phyloP scores from a whole-genome alignment of 176 grass and related monocot species.

The Areca catechu region DNA sequence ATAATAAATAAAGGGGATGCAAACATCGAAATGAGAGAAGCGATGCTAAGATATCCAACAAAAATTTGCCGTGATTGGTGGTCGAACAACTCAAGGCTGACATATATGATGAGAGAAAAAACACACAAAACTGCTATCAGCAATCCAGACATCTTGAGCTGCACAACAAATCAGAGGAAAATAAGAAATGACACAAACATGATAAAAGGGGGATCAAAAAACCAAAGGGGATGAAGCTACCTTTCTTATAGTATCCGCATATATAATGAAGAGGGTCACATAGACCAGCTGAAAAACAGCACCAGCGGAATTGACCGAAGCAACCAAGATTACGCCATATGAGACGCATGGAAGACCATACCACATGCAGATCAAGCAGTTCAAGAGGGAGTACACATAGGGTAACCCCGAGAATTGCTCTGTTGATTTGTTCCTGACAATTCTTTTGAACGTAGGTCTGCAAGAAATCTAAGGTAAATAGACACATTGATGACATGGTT shows the following conservation, averaged over 20 bases:
- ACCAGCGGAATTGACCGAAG: slow-evolving; percentile 79
- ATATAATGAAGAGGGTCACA: slow-evolving; percentile 57
- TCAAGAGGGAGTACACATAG: slow-evolving; percentile 91
- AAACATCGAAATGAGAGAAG: slow-evolving; percentile 90
- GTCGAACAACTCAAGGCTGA: slow-evolving; percentile 51
- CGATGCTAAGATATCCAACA: slow-evolving; percentile 81
- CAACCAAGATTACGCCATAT: slow-evolving; percentile 68
- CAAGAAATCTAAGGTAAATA: background rate
- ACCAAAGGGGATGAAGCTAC: slow-evolving; percentile 10
- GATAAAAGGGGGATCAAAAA: background rate
- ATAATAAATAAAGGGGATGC: slow-evolving; percentile 86
- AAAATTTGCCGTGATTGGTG: slow-evolving; percentile 48
- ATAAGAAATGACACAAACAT: slow-evolving; percentile 4
- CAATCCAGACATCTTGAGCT: slow-evolving; percentile 61
- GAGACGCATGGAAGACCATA: slow-evolving; percentile 84
- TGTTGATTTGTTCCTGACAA: slow-evolving; percentile 62
- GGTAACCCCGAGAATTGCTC: slow-evolving; percentile 93
- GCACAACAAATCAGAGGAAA: slow-evolving; percentile 15
- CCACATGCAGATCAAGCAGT: slow-evolving; percentile 93
- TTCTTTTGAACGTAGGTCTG: slow-evolving; percentile 88
- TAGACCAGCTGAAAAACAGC: slow-evolving; percentile 79
- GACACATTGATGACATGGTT: background rate
- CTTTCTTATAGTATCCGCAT: slow-evolving; percentile 45
- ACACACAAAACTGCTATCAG: slow-evolving; percentile 35
- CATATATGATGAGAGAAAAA: slow-evolving; percentile 47